phyloP scores from a whole-genome alignment of 192 early-diverging fungal species.

The Backusella macrospora region DNA sequence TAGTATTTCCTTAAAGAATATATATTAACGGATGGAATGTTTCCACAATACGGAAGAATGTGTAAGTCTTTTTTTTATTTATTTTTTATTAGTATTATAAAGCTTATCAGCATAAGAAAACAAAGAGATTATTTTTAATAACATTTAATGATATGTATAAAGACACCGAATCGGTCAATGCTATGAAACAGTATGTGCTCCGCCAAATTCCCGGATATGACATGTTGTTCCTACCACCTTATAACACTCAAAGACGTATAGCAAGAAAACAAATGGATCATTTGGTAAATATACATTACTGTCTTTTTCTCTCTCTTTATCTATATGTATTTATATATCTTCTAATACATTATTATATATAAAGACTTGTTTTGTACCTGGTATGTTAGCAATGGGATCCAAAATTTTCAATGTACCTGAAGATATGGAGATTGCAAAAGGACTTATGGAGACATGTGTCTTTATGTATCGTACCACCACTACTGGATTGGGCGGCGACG shows the following conservation, averaged over 20 bases:
- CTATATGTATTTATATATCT: not conserved
- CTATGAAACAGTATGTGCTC: constrained; percentile 37
- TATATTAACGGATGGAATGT: constrained; percentile 43
- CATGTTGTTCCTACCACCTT: constrained; percentile 28
- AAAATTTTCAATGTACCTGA: constrained; percentile 49
- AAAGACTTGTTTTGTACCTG: constrained; percentile 57
- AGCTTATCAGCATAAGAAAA: not conserved
- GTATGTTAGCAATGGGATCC: constrained; percentile 57
- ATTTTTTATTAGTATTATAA: not conserved
- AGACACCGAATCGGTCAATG: constrained; percentile 40
- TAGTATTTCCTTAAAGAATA: constrained; percentile 65
- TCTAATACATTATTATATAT: not conserved
- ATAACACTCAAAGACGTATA: constrained; percentile 14
- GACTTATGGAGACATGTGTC: constrained; percentile 49
- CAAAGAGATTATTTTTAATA: not conserved
- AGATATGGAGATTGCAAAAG: constrained; percentile 51
- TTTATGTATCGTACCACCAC: constrained; percentile 45
- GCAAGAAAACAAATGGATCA: constrained; percentile 33
- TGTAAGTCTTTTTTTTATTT: constrained; percentile 32
- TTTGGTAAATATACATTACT: constrained; percentile 25
- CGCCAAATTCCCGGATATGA: constrained; percentile 22
- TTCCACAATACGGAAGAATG: constrained; percentile 40
- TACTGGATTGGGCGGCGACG: constrained; percentile 55
- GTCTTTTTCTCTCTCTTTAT: not conserved
- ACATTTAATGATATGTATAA: not conserved